Evolutionary conservation across 2,329 filamentous ascomycete genomes (phyloP).

Genomic region (Trichoderma afroharzianum): DNA sequence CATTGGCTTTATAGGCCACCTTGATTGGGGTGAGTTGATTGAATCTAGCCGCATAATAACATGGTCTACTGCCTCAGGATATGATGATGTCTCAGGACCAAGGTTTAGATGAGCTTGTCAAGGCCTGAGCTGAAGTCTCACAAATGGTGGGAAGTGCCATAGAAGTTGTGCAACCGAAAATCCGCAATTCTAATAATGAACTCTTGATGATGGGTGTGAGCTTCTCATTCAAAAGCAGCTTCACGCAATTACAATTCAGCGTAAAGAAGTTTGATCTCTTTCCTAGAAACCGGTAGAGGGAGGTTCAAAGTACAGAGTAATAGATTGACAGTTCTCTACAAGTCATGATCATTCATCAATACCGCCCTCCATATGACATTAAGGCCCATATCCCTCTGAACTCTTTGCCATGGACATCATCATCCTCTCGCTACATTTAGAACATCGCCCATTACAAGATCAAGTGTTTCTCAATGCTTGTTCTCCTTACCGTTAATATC

Average conservation of each 20-base stretch:
- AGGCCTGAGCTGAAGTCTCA: background rate
- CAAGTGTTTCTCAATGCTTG: background rate
- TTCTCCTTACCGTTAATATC: background rate
- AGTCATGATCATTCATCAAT: background rate
- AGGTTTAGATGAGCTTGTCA: conserved; percentile 7
- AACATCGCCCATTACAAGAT: background rate
- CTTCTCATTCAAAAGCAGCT: background rate
- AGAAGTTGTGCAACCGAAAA: background rate
- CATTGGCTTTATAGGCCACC: background rate
- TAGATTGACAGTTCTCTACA: background rate
- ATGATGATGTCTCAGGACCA: background rate
- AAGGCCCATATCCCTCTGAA: background rate
- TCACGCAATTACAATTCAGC: background rate
- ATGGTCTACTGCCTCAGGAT: background rate
- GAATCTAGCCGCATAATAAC: background rate
- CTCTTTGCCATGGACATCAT: background rate
- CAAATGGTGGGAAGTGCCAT: background rate
- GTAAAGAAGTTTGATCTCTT: background rate
- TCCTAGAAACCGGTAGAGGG: accelerated
- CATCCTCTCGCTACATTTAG: background rate
- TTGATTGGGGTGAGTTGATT: background rate
- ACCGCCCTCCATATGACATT: too few species aligned
- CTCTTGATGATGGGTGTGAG: background rate
- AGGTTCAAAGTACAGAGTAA: background rate
- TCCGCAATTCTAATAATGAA: background rate